Conservation (phyloP, 2,329 filamentous ascomycete genomes). For the Metarhizium sp. region DNA sequence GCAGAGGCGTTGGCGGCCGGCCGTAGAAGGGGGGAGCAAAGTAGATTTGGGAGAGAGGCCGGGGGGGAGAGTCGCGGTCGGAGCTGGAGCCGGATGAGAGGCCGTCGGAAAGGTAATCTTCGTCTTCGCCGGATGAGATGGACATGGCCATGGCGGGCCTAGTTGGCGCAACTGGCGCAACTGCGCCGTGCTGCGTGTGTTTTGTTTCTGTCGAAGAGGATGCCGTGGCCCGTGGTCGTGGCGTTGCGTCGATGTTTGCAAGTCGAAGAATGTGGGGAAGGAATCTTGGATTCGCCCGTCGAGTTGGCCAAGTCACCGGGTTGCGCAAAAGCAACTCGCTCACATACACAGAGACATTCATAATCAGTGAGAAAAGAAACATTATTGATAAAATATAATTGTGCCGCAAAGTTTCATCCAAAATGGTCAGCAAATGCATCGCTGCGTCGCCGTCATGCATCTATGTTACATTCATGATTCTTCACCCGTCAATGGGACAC, state of each 20-base stretch:
- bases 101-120: conserved; percentile 26
- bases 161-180: neutral
- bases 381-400: neutral
- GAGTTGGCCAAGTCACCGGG: too few relatives aligned
- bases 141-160: conserved; percentile 16
- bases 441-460: conserved; percentile 2
- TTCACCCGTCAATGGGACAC: conserved; percentile 48
- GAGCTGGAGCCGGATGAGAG: conserved; percentile 18
- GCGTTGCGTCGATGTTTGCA: neutral
- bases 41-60: conserved; percentile 41
- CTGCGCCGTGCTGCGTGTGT: neutral
- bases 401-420: neutral
- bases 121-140: conserved; percentile 24
- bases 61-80: conserved; percentile 28
- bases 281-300: too few relatives aligned
- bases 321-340: too few relatives aligned
- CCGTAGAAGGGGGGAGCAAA: conserved; percentile 90
- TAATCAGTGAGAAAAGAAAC: too few relatives aligned
- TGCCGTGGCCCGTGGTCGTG: neutral
- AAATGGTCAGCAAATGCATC: neutral
- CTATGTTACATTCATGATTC: conserved; percentile 4
- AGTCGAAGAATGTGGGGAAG: too few relatives aligned
- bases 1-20: conserved; percentile 86
- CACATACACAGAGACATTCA: too few relatives aligned
- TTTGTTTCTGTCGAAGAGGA: neutral